Evolutionary conservation across 129 eudicot species (phyloP).

Genomic region (Apium graveolens): DNA sequence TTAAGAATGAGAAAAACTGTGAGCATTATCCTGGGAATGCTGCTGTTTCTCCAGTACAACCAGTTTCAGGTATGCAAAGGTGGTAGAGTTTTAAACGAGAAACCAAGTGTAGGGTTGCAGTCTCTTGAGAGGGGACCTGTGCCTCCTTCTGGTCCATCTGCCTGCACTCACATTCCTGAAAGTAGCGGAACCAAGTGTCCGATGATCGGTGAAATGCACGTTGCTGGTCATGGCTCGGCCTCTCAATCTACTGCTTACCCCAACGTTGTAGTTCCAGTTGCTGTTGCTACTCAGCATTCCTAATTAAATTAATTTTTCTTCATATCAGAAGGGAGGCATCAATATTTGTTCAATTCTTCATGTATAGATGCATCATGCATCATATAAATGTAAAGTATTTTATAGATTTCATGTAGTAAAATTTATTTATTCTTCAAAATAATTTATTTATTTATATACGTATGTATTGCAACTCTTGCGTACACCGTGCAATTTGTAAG

Average conservation of each 20-base stretch:
- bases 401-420: no score
- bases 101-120: conserved; percentile 23
- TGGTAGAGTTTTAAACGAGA: conserved; percentile 23
- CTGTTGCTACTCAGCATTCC: conserved; percentile 3
- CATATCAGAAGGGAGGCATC: not conserved
- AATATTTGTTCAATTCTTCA: no score
- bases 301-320: not conserved
- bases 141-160: conserved; percentile 56
- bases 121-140: conserved; percentile 46
- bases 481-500: no score
- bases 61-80: conserved; percentile 18
- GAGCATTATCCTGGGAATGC: conserved; percentile 15
- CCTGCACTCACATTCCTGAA: conserved; percentile 55
- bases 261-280: not conserved
- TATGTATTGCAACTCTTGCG: no score
- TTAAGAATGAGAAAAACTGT: conserved; percentile 23
- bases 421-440: no score
- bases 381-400: no score
- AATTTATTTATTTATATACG: no score
- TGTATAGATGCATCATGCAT: no score
- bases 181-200: conserved; percentile 35
- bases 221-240: conserved; percentile 10
- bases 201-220: conserved; percentile 20
- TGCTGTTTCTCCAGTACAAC: conserved; percentile 4
- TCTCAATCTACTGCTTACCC: not conserved